A percentile compares a stretch with the other conserved stretches of the same genome.
Evolutionary conservation across 345 rosid genomes (phyloP).

Genomic region (Chamaenerion angustifolium): DNA sequence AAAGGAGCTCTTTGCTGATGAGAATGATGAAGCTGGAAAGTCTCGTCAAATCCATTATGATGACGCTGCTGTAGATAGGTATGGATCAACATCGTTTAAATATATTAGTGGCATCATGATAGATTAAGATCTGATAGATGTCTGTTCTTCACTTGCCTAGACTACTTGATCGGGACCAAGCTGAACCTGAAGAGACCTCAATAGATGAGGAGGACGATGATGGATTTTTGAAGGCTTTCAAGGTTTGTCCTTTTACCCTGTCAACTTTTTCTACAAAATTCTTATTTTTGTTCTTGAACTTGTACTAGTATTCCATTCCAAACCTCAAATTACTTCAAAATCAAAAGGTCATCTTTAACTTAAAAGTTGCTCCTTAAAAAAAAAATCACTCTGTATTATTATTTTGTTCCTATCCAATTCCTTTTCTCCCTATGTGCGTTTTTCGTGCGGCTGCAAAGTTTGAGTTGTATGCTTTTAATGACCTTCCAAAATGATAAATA

Average conservation of each 20-base stretch:
- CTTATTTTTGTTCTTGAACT: no score
- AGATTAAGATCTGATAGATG: background rate
- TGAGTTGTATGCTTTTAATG: background rate
- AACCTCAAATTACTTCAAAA: no score
- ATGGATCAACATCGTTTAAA: background rate
- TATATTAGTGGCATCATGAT: conserved; percentile 6
- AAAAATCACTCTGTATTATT: no score
- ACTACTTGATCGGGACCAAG: conserved; percentile 85
- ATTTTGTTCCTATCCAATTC: no score
- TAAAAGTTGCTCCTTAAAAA: no score
- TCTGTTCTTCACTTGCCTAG: conserved; percentile 15
- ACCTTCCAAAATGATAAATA: background rate
- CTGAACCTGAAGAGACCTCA: conserved; percentile 69
- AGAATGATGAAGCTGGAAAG: conserved; percentile 89
- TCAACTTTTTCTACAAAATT: background rate
- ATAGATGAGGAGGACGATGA: conserved; percentile 91
- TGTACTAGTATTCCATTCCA: no score
- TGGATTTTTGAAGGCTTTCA: conserved; percentile 94
- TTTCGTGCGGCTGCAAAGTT: no score
- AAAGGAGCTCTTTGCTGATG: conserved; percentile 91
- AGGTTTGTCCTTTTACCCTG: conserved; percentile 29
- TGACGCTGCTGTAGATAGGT: conserved; percentile 89
- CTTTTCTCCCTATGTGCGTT: no score
- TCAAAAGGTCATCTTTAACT: no score
- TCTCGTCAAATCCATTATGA: conserved; percentile 97